Evolutionary conservation across 192 early-diverging fungal genomes (phyloP).

Genomic region (Backusella parvicylindrica): DNA sequence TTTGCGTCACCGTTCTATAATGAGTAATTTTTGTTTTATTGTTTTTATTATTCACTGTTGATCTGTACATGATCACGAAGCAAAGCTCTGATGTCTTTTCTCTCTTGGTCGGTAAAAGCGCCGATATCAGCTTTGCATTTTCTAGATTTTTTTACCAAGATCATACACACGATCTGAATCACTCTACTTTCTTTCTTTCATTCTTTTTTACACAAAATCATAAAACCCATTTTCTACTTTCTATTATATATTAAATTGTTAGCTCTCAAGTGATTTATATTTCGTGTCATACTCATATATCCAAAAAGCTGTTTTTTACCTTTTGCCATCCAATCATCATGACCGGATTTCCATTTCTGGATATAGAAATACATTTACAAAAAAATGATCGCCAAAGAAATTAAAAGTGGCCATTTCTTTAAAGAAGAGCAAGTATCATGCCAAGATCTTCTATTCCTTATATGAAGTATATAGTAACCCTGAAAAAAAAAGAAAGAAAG

Average conservation of each 20-base stretch:
- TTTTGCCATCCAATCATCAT: neutral
- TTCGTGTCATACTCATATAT: neutral
- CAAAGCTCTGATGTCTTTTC: neutral
- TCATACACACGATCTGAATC: too few species aligned
- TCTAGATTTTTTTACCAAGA: neutral
- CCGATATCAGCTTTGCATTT: neutral
- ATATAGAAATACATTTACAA: neutral
- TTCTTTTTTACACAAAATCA: neutral
- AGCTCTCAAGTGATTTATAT: neutral
- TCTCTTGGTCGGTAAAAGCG: neutral
- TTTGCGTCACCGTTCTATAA: neutral
- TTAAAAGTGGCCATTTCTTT: neutral
- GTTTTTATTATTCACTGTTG: neutral
- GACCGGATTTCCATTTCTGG: neutral
- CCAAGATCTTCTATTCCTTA: neutral
- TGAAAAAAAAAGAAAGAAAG: neutral
- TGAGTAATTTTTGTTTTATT: neutral
- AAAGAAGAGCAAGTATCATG: neutral
- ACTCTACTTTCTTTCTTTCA: neutral
- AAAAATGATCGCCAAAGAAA: neutral
- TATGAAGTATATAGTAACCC: neutral
- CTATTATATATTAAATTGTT: too few species aligned
- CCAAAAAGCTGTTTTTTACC: neutral
- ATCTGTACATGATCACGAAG: neutral
- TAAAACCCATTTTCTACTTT: too few species aligned